Base-by-base conservation (phyloP, 1,284 basidiomycete species). In the Thecaphora frezii region DNA sequence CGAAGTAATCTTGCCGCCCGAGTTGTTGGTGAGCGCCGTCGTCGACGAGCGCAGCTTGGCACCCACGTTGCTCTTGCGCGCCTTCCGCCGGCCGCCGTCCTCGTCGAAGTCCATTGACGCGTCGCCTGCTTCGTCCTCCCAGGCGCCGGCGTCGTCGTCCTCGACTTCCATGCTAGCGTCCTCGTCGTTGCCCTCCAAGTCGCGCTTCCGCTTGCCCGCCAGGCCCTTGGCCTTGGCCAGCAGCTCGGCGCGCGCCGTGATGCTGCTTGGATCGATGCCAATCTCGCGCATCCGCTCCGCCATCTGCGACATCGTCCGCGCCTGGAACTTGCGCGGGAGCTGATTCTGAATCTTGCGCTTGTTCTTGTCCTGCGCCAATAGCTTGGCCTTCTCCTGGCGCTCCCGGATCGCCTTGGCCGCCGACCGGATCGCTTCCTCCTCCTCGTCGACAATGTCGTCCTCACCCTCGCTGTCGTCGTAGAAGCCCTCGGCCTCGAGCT, bases 401-500 rank as follows among this genome's bases (percentile, higher is more conserved):
- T 86, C 83, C 37, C 83, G 81, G 70, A 88, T 85, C 43, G 87
- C 86, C 49, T 85, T 84, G 19, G 84, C 85, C 2, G 87, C 88
- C 76, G 90, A 89, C 22, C 88, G 87, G 70, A 84, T 82, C 58
- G 83, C 83, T 79, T 96, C 92, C 79, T 94, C 93, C 56, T 96
- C 93, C 14, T 91, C 93, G 80, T 93, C 89, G 73, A 89, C 68
- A 73, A 91, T 89, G 77, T 90, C 82, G 58, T 83, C 89, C 51
- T 91, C 89, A 53, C 89, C 89, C 26, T 76, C 77, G 51, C 90
- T 91, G 58, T 84, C 86, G 44, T 91, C 90, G 81, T 98, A 99
- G 84, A 92, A 97, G 5, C 94, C 96, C 77, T 97, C 91, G 1
- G 88, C 88, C 79, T 93, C 85, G 25, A 99, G 85, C 74, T 86